Conservation (phyloP, 176 grass and related monocot species). For the Zoysia japonica region DNA sequence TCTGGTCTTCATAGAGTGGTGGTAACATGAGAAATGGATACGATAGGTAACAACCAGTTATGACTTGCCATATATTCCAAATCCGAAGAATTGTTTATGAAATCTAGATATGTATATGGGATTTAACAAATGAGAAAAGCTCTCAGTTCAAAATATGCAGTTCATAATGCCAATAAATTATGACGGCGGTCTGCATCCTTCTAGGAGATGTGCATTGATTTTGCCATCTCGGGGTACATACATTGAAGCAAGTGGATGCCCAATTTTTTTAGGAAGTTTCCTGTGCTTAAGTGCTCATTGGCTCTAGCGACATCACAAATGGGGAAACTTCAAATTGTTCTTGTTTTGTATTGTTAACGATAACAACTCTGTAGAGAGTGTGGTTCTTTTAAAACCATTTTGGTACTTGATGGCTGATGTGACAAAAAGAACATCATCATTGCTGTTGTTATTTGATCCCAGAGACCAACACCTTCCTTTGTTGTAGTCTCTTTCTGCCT, state of each 20-base stretch:
- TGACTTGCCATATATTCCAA: conserved; percentile 34
- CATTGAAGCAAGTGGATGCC: neutral
- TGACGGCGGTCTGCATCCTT: conserved; percentile 20
- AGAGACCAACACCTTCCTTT: neutral
- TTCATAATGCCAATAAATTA: conserved; percentile 41
- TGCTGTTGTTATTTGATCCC: neutral
- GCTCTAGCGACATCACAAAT: conserved; percentile 31
- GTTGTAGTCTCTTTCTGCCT: neutral
- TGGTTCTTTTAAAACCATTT: conserved; percentile 9
- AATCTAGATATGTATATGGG: conserved; percentile 36
- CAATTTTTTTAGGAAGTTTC: conserved; percentile 16
- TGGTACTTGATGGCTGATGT: neutral
- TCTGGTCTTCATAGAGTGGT: neutral
- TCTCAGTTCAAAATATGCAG: conserved; percentile 46
- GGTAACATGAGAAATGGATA: neutral
- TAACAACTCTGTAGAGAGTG: neutral
- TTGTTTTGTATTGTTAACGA: conserved; percentile 12
- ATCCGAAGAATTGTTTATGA: conserved; percentile 41
- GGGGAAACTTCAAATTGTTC: neutral
- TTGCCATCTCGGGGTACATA: neutral
- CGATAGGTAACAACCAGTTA: neutral
- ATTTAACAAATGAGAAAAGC: conserved; percentile 41
- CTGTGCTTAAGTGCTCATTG: conserved; percentile 20
- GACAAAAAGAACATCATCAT: neutral
- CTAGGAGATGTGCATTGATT: conserved; percentile 20